Percentiles rank a stretch among this genome's conserved stretches.
These are phyloP conservation scores for Selaginella moellendorffii DNA, from an alignment of 75 land plant genomes.

Conservation along the genomic window DNA sequence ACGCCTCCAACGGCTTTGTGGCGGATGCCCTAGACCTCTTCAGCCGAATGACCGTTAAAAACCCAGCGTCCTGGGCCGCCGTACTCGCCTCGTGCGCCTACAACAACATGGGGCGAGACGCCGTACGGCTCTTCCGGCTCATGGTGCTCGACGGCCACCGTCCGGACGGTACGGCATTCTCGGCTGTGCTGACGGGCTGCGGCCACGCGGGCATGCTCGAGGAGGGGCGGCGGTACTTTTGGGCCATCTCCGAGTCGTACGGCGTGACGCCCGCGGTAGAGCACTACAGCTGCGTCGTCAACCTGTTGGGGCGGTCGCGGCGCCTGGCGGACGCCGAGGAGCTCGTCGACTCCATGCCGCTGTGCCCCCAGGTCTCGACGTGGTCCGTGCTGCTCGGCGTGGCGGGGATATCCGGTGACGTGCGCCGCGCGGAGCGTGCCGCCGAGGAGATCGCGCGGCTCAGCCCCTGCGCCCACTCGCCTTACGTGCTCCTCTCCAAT, in stretches of 20 bases:
- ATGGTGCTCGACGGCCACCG: neutral
- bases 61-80: neutral
- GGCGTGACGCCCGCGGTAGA: conserved; percentile 5
- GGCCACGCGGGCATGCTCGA: conserved; percentile 7
- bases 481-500: conserved; percentile 14
- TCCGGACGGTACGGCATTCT: conserved; percentile 5
- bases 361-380: conserved; percentile 7
- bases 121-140: neutral
- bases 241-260: neutral
- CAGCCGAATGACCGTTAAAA: conserved; percentile 36
- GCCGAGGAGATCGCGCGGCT: conserved; percentile 10
- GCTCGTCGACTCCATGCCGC: conserved; percentile 11
- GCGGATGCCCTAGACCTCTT: conserved; percentile 37
- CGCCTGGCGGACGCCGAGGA: conserved; percentile 10
- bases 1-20: conserved; percentile 46
- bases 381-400: conserved; percentile 13
- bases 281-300: conserved; percentile 13
- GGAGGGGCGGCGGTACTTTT: conserved; percentile 10
- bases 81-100: neutral
- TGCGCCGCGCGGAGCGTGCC: neutral
- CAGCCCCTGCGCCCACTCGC: conserved; percentile 6
- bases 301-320: conserved; percentile 9
- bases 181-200: conserved; percentile 11
- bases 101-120: neutral
- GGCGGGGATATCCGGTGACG: conserved; percentile 10